phyloP scores from a whole-genome alignment of 2,329 filamentous ascomycete species.

The Paecilomyces fulvus region DNA sequence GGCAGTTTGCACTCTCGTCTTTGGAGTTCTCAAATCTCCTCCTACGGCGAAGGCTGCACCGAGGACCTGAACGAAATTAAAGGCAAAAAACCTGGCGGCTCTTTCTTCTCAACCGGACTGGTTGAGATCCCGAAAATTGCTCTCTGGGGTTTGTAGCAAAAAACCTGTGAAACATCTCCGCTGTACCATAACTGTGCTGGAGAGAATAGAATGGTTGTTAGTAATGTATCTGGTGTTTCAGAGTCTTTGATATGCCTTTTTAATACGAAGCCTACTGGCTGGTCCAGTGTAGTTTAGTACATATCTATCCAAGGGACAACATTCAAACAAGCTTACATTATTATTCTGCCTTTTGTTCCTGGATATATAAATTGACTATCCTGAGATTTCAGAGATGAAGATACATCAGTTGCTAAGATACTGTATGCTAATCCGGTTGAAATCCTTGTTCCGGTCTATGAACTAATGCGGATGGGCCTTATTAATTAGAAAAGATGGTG shows the following conservation, averaged over 20 bases:
- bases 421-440: no score
- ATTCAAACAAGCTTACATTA: no score
- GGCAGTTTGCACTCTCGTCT: conserved; percentile 61
- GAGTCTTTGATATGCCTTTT: not conserved
- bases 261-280: not conserved
- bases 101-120: not conserved
- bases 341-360: no score
- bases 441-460: not conserved
- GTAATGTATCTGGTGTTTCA: not conserved
- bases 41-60: not conserved
- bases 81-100: not conserved
- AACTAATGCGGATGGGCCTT: not conserved
- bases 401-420: no score
- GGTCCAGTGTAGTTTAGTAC: not conserved
- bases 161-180: not conserved
- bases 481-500: not conserved
- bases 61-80: not conserved
- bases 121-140: not conserved
- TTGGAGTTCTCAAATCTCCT: conserved; percentile 63
- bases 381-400: no score
- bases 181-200: not conserved
- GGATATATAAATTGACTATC: no score
- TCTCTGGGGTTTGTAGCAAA: not conserved
- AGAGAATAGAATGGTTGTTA: not conserved
- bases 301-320: no score